Evolutionary conservation across 2,329 filamentous ascomycete species (phyloP), one percentile per base, ranked within the genome.

Genomic region (Hypomyces rosellus): DNA sequence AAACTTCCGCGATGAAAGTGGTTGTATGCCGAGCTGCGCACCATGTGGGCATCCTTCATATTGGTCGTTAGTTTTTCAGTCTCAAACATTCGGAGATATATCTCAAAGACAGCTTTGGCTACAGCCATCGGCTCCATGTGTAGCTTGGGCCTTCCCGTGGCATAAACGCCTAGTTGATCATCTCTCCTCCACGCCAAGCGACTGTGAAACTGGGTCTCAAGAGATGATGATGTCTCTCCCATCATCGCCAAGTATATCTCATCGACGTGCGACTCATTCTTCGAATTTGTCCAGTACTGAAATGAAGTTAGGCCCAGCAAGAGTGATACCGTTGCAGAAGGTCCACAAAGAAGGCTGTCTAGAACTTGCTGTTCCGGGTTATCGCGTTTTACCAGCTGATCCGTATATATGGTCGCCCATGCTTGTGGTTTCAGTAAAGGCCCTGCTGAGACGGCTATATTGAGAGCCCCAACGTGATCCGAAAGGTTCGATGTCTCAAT

Each of bases 401-500:
- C 75, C 0, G 71, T 80, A 53, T 72, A 75, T 1, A 84, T 49
- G 0, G 71, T 71, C 5, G 80, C 73, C 55, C 68, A 74, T 1
- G 69, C 63, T 2, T 59, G 55, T 7, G 63, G 46, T 5, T 68
- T 70, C 9, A 84, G 64, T 8, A 85, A 55, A 2, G 78, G 76
- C 0, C 65, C 56, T 0, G 73, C 63, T 1, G 78, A 48, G 61
- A 79, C 57, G 18, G 71, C 52, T 5, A 71, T 56, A 18, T 70
- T 65, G 14, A 74, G 54, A 3, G 65, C 57, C 1, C 66, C 69
- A 11, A 74, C 61, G 34, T 71, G 69, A 39, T 72, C 71, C 4
- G 64, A 60, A 2, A 74, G 58, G 43, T 74, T 72, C 2, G 70
- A 72, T 0, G 77, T 80, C 54, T 85, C 79, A 48, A 85, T 77